Evolutionary conservation across 768 basidiomycete genomes (phyloP).

Genomic region (Russula vinacea): DNA sequence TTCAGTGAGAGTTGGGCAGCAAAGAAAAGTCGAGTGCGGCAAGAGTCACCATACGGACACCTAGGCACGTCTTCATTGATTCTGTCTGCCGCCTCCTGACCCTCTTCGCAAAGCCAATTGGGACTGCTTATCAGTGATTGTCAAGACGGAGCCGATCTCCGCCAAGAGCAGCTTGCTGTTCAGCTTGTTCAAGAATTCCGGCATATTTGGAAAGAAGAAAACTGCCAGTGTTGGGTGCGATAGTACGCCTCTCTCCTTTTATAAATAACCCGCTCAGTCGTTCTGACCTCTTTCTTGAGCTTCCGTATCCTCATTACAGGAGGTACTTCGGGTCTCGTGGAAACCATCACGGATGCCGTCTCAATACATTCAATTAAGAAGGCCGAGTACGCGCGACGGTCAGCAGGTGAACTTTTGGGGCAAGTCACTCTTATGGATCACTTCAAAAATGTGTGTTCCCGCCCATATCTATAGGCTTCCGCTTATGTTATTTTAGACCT

Average conservation of each 20-base stretch:
- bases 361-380: slow-evolving; percentile 99
- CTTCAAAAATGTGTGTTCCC: slow-evolving; percentile 68
- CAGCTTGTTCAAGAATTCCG: slow-evolving; percentile 93
- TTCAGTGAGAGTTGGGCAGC: slow-evolving; percentile 93
- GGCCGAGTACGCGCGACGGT: slow-evolving; percentile 88
- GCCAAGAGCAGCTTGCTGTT: slow-evolving; percentile 96
- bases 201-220: slow-evolving; percentile 93
- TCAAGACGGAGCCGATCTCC: slow-evolving; percentile 97
- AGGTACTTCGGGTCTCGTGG: slow-evolving; percentile 87
- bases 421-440: slow-evolving; percentile 91
- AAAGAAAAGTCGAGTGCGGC: slow-evolving; percentile 93
- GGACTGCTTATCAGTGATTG: slow-evolving; percentile 95
- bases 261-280: not conserved
- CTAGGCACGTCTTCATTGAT: slow-evolving; percentile 51
- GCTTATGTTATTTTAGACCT: slow-evolving; percentile 56
- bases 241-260: slow-evolving; percentile 50
- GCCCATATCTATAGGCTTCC: not conserved
- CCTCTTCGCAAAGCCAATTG: slow-evolving; percentile 51
- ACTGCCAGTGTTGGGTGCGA: slow-evolving; percentile 88
- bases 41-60: slow-evolving; percentile 94
- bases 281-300: slow-evolving; percentile 42
- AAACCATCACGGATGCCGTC: slow-evolving; percentile 97
- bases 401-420: slow-evolving; percentile 75
- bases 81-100: not conserved
- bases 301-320: slow-evolving; percentile 97